Evolutionary conservation across 345 rosid genomes (phyloP), one percentile per base, ranked within the genome.

Genomic region (Moringa oleifera): DNA sequence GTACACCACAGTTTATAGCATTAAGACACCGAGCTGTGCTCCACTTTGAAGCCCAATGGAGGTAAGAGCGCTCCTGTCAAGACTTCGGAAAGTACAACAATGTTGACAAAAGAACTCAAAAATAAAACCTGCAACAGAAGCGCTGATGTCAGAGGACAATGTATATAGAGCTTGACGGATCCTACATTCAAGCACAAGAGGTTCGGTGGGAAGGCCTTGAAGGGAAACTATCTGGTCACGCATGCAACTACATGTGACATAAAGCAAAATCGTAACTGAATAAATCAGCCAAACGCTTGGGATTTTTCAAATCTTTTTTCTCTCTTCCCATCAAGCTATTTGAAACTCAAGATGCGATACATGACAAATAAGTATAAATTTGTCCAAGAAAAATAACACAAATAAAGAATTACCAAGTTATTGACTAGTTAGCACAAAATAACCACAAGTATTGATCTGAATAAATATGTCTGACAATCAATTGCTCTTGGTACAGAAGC

Each of bases 41-140:
- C 18, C 47, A 28, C 20, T 55, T 6, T 16, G 51, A 53, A 58
- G 41, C 65, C 31, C 23, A 1, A 17, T 46, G 5, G 33, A 16
- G 9, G 20, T 13, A 58, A n/a, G 58, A 67, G 31, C 45, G 62
- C 55, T 63, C 63, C n/a, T n/a, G 41, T 57, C 31, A 23, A n/a
- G 53, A 64, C 54, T 59, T 68, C 51, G 46, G 59, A 64, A 31
- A 28, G 22, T 24, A 59, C 61, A 20, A 52, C 23, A 37, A 33
- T 1, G 19, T 16, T 13, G n/a, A 6, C 46, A 56, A 0, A 53
- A 51, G 47, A 58, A 63, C 65, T 33, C 68, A 6, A 53, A n/a
- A 20, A 36, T 46, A 59, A 63, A 31, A 41, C 13, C 37, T 33
- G 37, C 37, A 33, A 33, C 37, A 33, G 37, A 5, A 33, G 11